Evolutionary conservation across 345 rosid genomes (phyloP).

Genomic region (Brassica nigra): DNA sequence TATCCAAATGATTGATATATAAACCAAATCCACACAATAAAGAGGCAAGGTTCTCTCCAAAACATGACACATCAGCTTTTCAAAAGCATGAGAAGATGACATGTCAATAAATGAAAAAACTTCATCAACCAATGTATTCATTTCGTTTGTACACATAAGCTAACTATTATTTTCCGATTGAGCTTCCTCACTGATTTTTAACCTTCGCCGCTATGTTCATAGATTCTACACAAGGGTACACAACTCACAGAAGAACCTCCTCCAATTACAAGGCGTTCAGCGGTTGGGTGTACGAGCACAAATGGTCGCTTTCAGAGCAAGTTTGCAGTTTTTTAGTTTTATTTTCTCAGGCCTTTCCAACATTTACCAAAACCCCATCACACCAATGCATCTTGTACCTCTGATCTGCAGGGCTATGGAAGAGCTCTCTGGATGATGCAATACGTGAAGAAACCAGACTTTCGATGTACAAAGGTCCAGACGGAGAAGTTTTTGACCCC

Average conservation of each 20-base stretch:
- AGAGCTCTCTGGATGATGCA: conserved; percentile 81
- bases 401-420: conserved; percentile 58
- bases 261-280: conserved; percentile 71
- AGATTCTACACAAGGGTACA: too few species aligned
- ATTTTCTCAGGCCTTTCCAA: background rate
- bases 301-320: conserved; percentile 93
- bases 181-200: too few species aligned
- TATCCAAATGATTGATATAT: background rate
- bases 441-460: conserved; percentile 67
- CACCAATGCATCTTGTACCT: background rate
- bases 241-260: conserved; percentile 33
- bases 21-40: too few species aligned
- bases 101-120: too few species aligned
- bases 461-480: conserved; percentile 46
- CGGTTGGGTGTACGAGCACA: conserved; percentile 86
- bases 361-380: background rate
- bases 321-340: conserved; percentile 34
- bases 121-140: too few species aligned
- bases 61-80: too few species aligned
- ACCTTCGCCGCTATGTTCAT: too few species aligned
- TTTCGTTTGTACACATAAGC: too few species aligned
- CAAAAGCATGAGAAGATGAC: too few species aligned
- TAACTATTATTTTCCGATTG: too few species aligned
- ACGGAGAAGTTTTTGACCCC: conserved; percentile 50
- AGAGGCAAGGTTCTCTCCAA: too few species aligned